Evolutionary conservation across 805 yeast genomes (phyloP).

Genomic region (Yarrowia sp.): DNA sequence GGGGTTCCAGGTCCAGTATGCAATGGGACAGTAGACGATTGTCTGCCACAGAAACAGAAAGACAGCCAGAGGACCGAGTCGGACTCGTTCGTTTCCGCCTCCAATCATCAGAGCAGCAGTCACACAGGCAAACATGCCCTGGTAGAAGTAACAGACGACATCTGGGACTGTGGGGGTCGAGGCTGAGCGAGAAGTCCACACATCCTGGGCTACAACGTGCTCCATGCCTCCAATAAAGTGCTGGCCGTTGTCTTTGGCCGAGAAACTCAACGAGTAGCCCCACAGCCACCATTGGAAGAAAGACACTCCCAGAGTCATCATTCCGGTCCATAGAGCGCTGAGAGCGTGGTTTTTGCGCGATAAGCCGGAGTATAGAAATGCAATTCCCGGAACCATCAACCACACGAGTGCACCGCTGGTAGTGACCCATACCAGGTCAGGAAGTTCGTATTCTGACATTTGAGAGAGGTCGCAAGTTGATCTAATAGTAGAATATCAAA

Average conservation of each 20-base stretch:
- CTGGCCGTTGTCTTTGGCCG: constrained; percentile 76
- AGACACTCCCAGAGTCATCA: constrained; percentile 84
- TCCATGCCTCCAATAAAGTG: constrained; percentile 79
- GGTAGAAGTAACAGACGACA: constrained; percentile 86
- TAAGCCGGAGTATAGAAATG: constrained; percentile 88
- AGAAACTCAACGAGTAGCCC: constrained; percentile 90
- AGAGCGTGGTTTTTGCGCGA: constrained; percentile 97
- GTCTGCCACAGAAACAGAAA: constrained; percentile 94
- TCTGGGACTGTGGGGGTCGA: constrained; percentile 71
- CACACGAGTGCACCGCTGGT: constrained; percentile 52
- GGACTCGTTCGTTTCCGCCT: constrained; percentile 98
- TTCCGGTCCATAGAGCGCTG: constrained; percentile 89
- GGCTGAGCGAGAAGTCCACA: constrained; percentile 52
- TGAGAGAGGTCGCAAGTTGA: too few relatives aligned
- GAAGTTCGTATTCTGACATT: neutral
- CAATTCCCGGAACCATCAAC: constrained; percentile 97
- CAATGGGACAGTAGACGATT: constrained; percentile 93
- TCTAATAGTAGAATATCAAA: too few relatives aligned
- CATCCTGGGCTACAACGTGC: constrained; percentile 81
- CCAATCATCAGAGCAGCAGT: constrained; percentile 95
- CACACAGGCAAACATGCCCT: constrained; percentile 94
- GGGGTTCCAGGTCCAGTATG: constrained; percentile 98
- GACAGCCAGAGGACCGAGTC: constrained; percentile 95
- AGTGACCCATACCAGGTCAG: constrained; percentile 10
- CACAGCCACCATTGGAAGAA: constrained; percentile 97